Conservation (phyloP, 352 stramenopile species). For the Phytopythium kandeliae region DNA sequence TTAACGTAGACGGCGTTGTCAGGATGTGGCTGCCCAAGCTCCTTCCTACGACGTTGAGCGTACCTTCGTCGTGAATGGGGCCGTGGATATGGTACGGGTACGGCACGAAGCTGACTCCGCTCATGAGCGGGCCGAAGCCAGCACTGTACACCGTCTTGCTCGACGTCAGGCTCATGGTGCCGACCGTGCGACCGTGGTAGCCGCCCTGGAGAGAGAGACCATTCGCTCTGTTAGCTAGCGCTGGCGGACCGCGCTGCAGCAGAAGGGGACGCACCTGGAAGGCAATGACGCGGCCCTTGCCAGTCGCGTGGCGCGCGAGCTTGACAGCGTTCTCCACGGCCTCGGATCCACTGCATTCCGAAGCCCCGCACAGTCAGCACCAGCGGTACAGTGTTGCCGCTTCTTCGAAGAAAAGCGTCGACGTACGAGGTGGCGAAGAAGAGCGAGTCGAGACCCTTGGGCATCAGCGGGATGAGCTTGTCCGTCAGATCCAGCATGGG, state of each 20-base stretch:
- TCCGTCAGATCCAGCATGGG: constrained; percentile 89
- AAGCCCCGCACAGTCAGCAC: too few relatives aligned
- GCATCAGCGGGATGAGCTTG: constrained; percentile 67
- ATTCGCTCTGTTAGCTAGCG: too few relatives aligned
- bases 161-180: constrained; percentile 90
- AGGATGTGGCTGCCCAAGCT: too few relatives aligned
- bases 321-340: constrained; percentile 92
- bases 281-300: constrained; percentile 88
- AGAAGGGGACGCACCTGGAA: constrained; percentile 45
- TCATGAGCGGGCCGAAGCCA: constrained; percentile 82
- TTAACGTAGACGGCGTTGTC: constrained; percentile 1
- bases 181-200: constrained; percentile 90
- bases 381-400: neutral
- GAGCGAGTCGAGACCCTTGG: constrained; percentile 81
- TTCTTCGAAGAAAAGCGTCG: neutral
- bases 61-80: constrained; percentile 72
- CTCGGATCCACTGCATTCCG: constrained; percentile 85
- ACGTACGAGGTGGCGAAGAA: constrained; percentile 82
- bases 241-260: too few relatives aligned
- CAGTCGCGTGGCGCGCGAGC: constrained; percentile 85
- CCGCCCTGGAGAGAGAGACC: constrained; percentile 38
- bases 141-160: constrained; percentile 88
- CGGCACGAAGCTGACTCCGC: constrained; percentile 74
- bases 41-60: too few relatives aligned
- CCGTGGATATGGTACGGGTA: constrained; percentile 88